A percentile compares a stretch with the other conserved stretches of the same genome.
Evolutionary conservation across 2,329 filamentous ascomycete species (phyloP).

Genomic region (Paecilomyces fulvus): DNA sequence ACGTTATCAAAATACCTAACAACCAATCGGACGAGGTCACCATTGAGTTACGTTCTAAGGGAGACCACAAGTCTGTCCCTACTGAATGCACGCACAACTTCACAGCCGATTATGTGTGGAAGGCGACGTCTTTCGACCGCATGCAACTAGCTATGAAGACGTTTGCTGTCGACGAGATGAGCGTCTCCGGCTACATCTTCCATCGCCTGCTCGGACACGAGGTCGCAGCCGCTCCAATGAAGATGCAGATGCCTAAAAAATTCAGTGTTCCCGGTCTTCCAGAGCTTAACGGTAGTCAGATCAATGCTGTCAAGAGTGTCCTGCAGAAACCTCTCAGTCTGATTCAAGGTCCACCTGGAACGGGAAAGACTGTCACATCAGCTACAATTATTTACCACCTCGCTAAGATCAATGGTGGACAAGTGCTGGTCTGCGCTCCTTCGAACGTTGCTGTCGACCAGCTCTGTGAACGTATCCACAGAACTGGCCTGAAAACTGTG

Average conservation of each 20-base stretch:
- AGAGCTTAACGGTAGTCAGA: slow-evolving; percentile 90
- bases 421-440: slow-evolving; percentile 91
- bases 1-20: slow-evolving; percentile 98
- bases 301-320: slow-evolving; percentile 91
- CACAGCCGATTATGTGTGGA: slow-evolving; percentile 98
- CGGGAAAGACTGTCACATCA: slow-evolving; percentile 96
- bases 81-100: slow-evolving; percentile 97
- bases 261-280: slow-evolving; percentile 91
- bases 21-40: slow-evolving; percentile 98
- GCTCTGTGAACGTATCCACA: slow-evolving; percentile 92
- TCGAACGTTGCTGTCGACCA: slow-evolving; percentile 99
- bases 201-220: slow-evolving; percentile 93
- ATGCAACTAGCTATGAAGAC: slow-evolving; percentile 99
- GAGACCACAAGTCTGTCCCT: slow-evolving; percentile 91
- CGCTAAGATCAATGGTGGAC: slow-evolving; percentile 87
- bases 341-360: slow-evolving; percentile 94
- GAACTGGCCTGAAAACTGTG: slow-evolving; percentile 90
- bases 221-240: slow-evolving; percentile 89
- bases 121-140: slow-evolving; percentile 96
- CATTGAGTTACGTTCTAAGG: slow-evolving; percentile 86
- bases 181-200: slow-evolving; percentile 97
- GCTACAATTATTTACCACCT: slow-evolving; percentile 98
- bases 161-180: slow-evolving; percentile 95
- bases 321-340: slow-evolving; percentile 87
- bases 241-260: slow-evolving; percentile 90